Evolutionary conservation across 1,284 basidiomycete genomes (phyloP).

Genomic region (Earliella scabrosa): DNA sequence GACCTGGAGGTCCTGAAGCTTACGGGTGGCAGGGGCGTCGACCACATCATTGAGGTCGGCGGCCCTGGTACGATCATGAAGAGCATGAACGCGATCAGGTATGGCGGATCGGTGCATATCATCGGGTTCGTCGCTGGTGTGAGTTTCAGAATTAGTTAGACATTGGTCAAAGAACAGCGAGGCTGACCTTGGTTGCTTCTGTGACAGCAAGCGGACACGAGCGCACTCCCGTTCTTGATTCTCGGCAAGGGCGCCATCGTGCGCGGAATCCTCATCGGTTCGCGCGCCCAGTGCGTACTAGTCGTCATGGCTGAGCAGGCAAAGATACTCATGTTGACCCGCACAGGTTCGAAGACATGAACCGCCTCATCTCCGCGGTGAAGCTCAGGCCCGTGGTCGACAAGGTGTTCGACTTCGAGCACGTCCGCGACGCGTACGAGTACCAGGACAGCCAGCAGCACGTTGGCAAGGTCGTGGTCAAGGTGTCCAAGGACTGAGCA

Average conservation of each 20-base stretch:
- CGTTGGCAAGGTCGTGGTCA: constrained; percentile 42
- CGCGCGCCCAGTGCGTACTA: constrained; percentile 32
- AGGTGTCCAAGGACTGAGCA: constrained; percentile 29
- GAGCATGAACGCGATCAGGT: constrained; percentile 37
- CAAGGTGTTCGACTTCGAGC: constrained; percentile 45
- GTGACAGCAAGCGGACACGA: constrained; percentile 21
- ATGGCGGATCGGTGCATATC: constrained; percentile 41
- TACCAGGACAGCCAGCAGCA: constrained; percentile 40
- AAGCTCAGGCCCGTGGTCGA: constrained; percentile 43
- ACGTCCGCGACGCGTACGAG: constrained; percentile 41
- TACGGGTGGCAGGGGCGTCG: constrained; percentile 40
- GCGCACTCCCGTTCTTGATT: constrained; percentile 12
- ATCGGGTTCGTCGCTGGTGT: constrained; percentile 43
- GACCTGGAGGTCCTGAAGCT: constrained; percentile 35
- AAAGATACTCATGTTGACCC: background rate
- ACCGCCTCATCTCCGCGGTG: constrained; percentile 37
- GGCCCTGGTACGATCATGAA: constrained; percentile 44
- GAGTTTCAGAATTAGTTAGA: background rate
- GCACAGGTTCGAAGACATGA: constrained; percentile 30
- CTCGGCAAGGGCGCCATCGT: constrained; percentile 22
- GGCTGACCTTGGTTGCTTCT: background rate
- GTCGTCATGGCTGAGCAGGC: background rate
- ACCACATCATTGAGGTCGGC: constrained; percentile 47
- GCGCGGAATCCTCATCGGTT: constrained; percentile 41
- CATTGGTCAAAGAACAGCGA: background rate